Conservation (phyloP, 140 eudicot species). For the Stevia rebaudiana region DNA sequence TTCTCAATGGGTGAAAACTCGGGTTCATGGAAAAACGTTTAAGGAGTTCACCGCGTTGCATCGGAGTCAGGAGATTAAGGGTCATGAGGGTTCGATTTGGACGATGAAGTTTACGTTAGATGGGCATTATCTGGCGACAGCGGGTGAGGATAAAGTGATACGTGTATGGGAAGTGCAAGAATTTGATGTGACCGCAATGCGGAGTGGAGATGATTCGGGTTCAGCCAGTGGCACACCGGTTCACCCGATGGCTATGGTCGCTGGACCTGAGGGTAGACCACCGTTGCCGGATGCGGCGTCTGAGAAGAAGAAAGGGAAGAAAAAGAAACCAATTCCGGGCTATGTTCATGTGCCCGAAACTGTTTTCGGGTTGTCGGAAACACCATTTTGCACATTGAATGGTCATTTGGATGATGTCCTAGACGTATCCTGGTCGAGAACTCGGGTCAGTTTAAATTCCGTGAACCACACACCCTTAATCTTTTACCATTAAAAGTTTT, state of each 20-base stretch:
- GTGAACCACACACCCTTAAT: neutral
- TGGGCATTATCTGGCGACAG: conserved; percentile 33
- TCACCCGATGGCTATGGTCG: conserved; percentile 30
- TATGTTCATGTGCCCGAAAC: conserved; percentile 79
- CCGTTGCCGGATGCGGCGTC: conserved; percentile 54
- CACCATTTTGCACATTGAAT: conserved; percentile 58
- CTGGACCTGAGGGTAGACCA: conserved; percentile 41
- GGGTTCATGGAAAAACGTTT: conserved; percentile 27
- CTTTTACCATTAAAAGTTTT: neutral
- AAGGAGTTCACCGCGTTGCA: conserved; percentile 42
- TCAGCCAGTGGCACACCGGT: conserved; percentile 30
- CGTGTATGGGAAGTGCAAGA: conserved; percentile 41
- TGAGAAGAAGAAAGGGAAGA: conserved; percentile 59
- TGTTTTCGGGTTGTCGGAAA: conserved; percentile 68
- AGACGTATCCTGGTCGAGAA: conserved; percentile 78
- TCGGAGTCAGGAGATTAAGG: conserved; percentile 33
- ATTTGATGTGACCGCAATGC: conserved; percentile 27
- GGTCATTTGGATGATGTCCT: conserved; percentile 84
- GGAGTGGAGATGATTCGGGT: conserved; percentile 24
- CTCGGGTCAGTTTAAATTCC: conserved; percentile 48
- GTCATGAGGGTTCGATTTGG: conserved; percentile 36
- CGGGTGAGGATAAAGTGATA: conserved; percentile 34
- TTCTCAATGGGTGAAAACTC: conserved; percentile 38
- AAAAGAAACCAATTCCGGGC: conserved; percentile 60
- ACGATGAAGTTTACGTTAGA: conserved; percentile 35